These are phyloP conservation scores for Coelastrella sp. DNA, from an alignment of 139 green algal species.

Conservation along the genomic window DNA sequence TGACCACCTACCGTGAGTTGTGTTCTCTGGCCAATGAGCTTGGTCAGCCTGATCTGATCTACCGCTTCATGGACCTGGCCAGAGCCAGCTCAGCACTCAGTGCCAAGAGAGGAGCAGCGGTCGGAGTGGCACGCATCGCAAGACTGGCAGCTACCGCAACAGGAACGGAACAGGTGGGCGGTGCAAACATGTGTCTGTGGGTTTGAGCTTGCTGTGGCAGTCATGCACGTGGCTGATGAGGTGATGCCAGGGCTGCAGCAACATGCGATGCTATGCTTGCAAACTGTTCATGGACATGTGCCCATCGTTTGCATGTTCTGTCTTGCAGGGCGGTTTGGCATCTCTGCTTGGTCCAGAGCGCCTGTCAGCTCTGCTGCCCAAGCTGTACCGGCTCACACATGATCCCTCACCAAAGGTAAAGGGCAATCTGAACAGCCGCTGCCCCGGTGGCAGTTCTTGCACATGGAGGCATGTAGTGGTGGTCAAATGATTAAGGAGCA, in stretches of 20 bases:
- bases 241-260: neutral
- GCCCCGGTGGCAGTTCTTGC: too few relatives aligned
- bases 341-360: slow-evolving; percentile 62
- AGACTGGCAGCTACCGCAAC: slow-evolving; percentile 69
- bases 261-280: neutral
- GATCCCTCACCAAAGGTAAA: slow-evolving; percentile 42
- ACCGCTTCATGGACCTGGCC: slow-evolving; percentile 93
- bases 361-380: slow-evolving; percentile 83
- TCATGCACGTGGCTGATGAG: too few relatives aligned
- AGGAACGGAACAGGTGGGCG: neutral
- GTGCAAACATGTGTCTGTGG: too few relatives aligned
- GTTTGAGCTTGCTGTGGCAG: too few relatives aligned
- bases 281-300: neutral
- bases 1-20: slow-evolving; percentile 93
- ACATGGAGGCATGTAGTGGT: too few relatives aligned
- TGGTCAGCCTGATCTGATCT: slow-evolving; percentile 92
- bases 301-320: neutral
- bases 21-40: slow-evolving; percentile 91
- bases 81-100: slow-evolving; percentile 81
- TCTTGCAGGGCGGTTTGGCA: neutral
- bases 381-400: slow-evolving; percentile 80
- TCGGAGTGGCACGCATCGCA: slow-evolving; percentile 90
- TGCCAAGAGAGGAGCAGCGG: slow-evolving; percentile 83
- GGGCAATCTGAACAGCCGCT: too few relatives aligned
- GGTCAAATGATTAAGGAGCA: too few relatives aligned